These are phyloP conservation scores for Fusarium sp. DNA, from an alignment of 2,329 filamentous ascomycete genomes.

Conservation along the genomic window DNA sequence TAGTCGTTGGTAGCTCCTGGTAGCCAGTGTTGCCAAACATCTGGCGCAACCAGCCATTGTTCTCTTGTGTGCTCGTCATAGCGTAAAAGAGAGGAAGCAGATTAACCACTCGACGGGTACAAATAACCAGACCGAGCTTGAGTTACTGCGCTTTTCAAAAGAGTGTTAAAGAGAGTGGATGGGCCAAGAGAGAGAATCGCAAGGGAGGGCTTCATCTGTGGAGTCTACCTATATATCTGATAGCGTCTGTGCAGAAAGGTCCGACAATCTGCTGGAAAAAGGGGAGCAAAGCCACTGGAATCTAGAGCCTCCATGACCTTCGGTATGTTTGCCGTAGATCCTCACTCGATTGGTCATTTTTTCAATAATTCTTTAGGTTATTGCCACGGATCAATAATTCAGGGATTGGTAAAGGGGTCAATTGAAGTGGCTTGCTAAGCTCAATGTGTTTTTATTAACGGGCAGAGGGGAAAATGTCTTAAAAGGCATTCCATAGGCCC, in stretches of 20 bases:
- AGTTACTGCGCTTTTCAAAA: slow-evolving; percentile 5
- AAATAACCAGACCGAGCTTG: slow-evolving; percentile 1
- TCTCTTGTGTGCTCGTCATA: slow-evolving; percentile 7
- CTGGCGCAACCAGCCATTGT: slow-evolving; percentile 22
- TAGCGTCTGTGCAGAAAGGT: background rate
- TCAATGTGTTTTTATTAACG: slow-evolving; percentile 4
- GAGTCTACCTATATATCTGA: slow-evolving; percentile 18
- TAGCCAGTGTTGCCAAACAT: slow-evolving; percentile 26
- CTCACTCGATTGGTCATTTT: slow-evolving; percentile 4
- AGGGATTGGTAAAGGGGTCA: background rate
- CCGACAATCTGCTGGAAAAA: slow-evolving; percentile 12
- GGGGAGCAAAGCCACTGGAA: slow-evolving; percentile 28
- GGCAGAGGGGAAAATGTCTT: slow-evolving; percentile 17
- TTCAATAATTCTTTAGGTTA: background rate
- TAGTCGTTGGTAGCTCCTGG: slow-evolving; percentile 24
- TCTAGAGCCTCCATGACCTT: slow-evolving; percentile 20
- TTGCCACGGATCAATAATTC: background rate
- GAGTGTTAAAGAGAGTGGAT: slow-evolving; percentile 14
- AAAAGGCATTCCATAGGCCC: slow-evolving; percentile 13
- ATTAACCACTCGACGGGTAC: slow-evolving; percentile 5
- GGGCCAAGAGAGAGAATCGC: background rate
- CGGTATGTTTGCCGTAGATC: background rate
- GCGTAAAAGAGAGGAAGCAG: slow-evolving; percentile 18
- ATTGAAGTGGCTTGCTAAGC: slow-evolving; percentile 9
- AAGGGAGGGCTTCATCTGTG: background rate